Conservation (phyloP, 768 basidiomycete species). For the Leccinum aurantiacum region DNA sequence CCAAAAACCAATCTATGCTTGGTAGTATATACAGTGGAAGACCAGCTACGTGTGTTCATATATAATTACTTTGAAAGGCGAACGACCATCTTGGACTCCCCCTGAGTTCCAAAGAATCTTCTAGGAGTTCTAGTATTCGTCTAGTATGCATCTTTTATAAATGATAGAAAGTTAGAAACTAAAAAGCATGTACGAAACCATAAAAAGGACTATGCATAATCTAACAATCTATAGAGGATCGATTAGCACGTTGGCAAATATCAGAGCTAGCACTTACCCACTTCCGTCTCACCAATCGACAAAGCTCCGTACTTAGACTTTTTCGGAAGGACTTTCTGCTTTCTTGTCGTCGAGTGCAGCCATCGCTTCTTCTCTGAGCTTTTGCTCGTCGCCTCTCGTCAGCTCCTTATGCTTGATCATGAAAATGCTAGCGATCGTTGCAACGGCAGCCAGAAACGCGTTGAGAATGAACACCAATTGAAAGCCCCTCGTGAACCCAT, state of each 20-base stretch:
- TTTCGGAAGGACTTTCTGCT: background rate
- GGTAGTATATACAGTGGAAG: background rate
- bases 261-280: constrained; percentile 2
- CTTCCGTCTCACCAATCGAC: background rate
- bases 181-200: background rate
- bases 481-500: constrained; percentile 60
- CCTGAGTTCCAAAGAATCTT: background rate
- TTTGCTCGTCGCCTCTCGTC: constrained; percentile 54
- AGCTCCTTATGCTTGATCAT: constrained; percentile 66
- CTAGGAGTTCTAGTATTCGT: background rate
- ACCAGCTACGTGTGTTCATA: background rate
- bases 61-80: background rate
- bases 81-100: background rate
- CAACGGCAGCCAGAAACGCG: constrained; percentile 51
- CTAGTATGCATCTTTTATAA: background rate
- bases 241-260: background rate
- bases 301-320: constrained; percentile 1
- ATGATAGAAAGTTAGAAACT: background rate
- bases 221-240: background rate
- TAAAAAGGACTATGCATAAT: background rate
- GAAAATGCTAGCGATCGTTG: constrained; percentile 52
- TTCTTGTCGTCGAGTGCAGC: background rate
- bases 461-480: constrained; percentile 60
- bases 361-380: constrained; percentile 43
- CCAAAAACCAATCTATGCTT: background rate